phyloP scores from a whole-genome alignment of 2,329 filamentous ascomycete species.

The Aspergillus udagawae region DNA sequence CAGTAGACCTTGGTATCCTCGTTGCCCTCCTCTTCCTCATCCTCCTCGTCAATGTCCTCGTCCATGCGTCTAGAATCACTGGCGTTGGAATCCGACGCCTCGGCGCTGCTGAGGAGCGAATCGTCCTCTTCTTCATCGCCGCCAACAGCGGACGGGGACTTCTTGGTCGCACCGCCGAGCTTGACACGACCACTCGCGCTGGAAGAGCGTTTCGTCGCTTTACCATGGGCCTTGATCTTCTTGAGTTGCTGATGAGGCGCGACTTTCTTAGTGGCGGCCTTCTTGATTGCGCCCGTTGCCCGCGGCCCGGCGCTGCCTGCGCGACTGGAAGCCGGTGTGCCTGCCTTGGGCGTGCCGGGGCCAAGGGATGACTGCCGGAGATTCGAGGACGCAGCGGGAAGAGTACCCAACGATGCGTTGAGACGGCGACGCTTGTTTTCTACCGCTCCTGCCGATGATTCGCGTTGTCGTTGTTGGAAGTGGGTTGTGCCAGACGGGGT shows the following conservation, averaged over 20 bases:
- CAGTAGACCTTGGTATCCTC: conserved; percentile 62
- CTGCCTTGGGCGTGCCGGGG: conserved; percentile 60
- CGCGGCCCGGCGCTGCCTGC: conserved; percentile 58
- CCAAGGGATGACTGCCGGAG: conserved; percentile 60
- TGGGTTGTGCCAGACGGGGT: conserved; percentile 40
- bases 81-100: conserved; percentile 43
- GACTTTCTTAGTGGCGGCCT: conserved; percentile 50
- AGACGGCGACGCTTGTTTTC: conserved; percentile 59
- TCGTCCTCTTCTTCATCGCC: conserved; percentile 51
- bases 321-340: conserved; percentile 50
- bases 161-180: conserved; percentile 30
- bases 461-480: conserved; percentile 48
- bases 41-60: conserved; percentile 44
- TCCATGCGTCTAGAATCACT: conserved; percentile 28
- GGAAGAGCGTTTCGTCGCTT: conserved; percentile 42
- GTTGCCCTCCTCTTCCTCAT: conserved; percentile 48
- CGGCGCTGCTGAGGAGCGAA: conserved; percentile 50
- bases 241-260: conserved; percentile 52
- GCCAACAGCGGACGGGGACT: conserved; percentile 37
- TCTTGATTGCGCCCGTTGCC: conserved; percentile 37
- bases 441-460: conserved; percentile 51
- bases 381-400: conserved; percentile 52
- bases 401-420: conserved; percentile 49
- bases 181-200: conserved; percentile 37
- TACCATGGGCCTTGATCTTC: conserved; percentile 36